Conservation (phyloP, 208 protist species). For the Phytomonas sp. region DNA sequence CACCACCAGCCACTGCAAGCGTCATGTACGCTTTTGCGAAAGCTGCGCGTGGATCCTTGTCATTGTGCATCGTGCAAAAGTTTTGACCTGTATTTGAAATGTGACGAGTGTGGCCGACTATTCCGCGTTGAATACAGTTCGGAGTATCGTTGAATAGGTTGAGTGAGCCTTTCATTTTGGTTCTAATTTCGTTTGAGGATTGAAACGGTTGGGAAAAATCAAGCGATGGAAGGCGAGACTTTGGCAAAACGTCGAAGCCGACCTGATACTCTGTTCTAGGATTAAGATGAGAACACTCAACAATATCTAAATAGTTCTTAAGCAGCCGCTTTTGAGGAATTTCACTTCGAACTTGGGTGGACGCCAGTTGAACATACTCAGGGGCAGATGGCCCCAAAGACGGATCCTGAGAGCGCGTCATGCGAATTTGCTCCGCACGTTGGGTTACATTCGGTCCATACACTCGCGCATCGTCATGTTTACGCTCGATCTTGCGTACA, state of each 20-base stretch:
- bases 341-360: slow-evolving; percentile 10
- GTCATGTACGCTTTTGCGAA: slow-evolving; percentile 89
- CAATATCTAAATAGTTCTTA: slow-evolving; percentile 68
- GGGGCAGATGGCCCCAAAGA: slow-evolving; percentile 27
- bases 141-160: slow-evolving; percentile 60
- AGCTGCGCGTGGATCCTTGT: slow-evolving; percentile 42
- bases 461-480: slow-evolving; percentile 59
- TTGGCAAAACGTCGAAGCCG: slow-evolving; percentile 34
- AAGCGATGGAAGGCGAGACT: slow-evolving; percentile 29
- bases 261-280: slow-evolving; percentile 55
- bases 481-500: slow-evolving; percentile 55
- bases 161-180: background rate
- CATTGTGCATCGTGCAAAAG: slow-evolving; percentile 30
- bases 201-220: slow-evolving; percentile 22
- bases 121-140: slow-evolving; percentile 39
- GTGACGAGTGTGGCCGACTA: slow-evolving; percentile 58
- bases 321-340: background rate
- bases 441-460: slow-evolving; percentile 56
- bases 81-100: slow-evolving; percentile 40
- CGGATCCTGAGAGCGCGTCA: slow-evolving; percentile 48
- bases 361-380: slow-evolving; percentile 17
- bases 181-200: background rate
- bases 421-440: slow-evolving; percentile 67
- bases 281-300: slow-evolving; percentile 63
- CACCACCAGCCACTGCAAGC: slow-evolving; percentile 76